These are phyloP conservation scores for Nakaseomyces nivariensis DNA, from an alignment of 1,139 yeast species.

Conservation along the genomic window DNA sequence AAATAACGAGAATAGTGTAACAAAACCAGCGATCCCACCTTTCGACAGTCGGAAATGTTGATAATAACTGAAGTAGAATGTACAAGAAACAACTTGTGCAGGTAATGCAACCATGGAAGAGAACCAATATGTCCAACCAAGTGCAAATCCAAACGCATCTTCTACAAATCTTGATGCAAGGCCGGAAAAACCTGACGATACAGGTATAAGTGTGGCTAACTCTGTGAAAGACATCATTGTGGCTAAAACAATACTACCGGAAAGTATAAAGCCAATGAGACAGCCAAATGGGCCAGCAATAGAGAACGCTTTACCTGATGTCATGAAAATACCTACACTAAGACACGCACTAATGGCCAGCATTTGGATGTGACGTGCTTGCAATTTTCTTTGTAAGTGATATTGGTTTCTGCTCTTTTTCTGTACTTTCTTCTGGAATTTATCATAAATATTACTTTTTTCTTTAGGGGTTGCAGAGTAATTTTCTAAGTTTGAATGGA, in stretches of 20 bases:
- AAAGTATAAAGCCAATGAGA: conserved; percentile 52
- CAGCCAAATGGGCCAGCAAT: conserved; percentile 80
- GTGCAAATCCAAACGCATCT: conserved; percentile 75
- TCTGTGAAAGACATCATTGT: conserved; percentile 73
- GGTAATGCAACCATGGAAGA: conserved; percentile 70
- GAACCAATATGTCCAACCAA: conserved; percentile 70
- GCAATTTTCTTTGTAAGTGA: conserved; percentile 42
- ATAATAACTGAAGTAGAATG: conserved; percentile 60
- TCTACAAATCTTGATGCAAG: conserved; percentile 72
- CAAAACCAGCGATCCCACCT: conserved; percentile 55
- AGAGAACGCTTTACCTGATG: conserved; percentile 63
- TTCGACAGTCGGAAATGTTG: conserved; percentile 39
- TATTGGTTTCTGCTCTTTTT: conserved; percentile 4
- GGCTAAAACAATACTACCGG: conserved; percentile 56
- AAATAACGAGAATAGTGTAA: conserved; percentile 40
- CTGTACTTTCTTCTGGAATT: conserved; percentile 4
- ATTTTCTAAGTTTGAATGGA: neutral
- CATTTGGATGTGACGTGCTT: conserved; percentile 66
- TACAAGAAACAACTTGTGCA: conserved; percentile 59
- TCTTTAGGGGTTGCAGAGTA: neutral
- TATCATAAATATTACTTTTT: neutral
- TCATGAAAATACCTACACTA: conserved; percentile 70
- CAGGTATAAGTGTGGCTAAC: conserved; percentile 72
- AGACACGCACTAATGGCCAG: conserved; percentile 72
- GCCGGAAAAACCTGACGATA: conserved; percentile 71